Conservation (phyloP, 306 rosid genomes). For the Quercus alba region DNA sequence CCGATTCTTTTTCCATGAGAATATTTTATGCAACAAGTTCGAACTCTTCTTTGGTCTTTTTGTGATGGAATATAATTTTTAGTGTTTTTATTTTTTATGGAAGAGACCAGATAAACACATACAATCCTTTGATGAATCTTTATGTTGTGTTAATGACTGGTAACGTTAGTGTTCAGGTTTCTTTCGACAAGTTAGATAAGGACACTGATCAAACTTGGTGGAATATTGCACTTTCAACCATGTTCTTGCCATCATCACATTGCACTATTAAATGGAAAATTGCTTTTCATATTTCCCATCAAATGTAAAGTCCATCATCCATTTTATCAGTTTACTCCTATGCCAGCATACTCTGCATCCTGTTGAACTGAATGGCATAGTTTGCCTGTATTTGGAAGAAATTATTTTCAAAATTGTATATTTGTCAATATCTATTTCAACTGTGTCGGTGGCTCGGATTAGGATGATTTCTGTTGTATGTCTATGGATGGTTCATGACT, state of each 20-base stretch:
- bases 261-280: neutral
- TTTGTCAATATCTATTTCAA: too few species aligned
- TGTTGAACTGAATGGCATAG: too few species aligned
- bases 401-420: too few species aligned
- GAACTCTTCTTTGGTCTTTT: neutral
- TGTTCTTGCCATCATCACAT: neutral
- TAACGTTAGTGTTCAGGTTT: neutral
- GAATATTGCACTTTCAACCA: neutral
- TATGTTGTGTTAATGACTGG: neutral
- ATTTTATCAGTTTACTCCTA: too few species aligned
- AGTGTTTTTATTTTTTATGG: neutral
- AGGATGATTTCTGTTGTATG: too few species aligned
- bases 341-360: too few species aligned
- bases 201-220: neutral
- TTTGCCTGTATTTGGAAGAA: too few species aligned
- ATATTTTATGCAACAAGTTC: slow-evolving; percentile 33
- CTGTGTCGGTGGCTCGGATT: too few species aligned
- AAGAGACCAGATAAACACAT: neutral
- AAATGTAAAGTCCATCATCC: neutral
- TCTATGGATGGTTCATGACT: too few species aligned
- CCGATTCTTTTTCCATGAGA: slow-evolving; percentile 40
- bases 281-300: neutral
- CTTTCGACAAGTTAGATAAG: neutral
- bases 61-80: slow-evolving; percentile 14
- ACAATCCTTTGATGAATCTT: neutral